These are phyloP conservation scores for Aegilops tauschii DNA, from an alignment of 176 grass and related monocot genomes.

Conservation along the genomic window DNA sequence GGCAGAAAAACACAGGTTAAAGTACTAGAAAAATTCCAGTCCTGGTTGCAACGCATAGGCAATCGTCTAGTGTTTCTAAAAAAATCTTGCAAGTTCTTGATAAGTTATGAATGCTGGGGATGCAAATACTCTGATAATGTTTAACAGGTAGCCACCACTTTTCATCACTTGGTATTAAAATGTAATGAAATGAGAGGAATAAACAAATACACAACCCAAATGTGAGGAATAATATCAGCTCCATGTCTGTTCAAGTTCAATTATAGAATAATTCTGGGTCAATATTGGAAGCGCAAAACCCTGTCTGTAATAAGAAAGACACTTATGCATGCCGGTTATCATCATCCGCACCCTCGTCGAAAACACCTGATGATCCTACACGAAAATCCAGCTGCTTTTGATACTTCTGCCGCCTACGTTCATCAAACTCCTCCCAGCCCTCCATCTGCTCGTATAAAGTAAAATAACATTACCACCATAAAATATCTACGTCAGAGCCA, in stretches of 20 bases:
- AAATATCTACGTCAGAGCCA: not conserved
- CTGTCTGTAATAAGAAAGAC: not conserved
- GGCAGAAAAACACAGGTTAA: too few species aligned
- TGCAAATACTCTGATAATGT: not conserved
- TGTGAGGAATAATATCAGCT: not conserved
- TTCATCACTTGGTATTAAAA: too few species aligned
- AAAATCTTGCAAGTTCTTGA: not conserved
- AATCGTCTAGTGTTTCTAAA: too few species aligned
- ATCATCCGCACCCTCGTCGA: constrained; percentile 96
- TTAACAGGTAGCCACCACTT: too few species aligned
- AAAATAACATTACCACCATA: not conserved
- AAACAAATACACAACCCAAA: not conserved
- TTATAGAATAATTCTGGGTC: not conserved
- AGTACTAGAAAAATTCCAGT: too few species aligned
- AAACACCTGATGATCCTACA: constrained; percentile 85
- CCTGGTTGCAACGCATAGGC: too few species aligned
- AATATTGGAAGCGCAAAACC: not conserved
- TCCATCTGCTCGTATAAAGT: constrained; percentile 46
- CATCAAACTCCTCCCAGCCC: constrained; percentile 91
- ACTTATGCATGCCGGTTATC: constrained; percentile 35
- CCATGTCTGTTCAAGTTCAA: not conserved
- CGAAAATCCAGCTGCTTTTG: constrained; percentile 96
- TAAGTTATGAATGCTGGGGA: not conserved
- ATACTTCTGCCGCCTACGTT: constrained; percentile 77
- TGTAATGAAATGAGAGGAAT: not conserved